A percentile compares a stretch with the other conserved stretches of the same genome.
Conservation (phyloP, 2,329 filamentous ascomycete genomes). For the Elsinoe arachidis region DNA sequence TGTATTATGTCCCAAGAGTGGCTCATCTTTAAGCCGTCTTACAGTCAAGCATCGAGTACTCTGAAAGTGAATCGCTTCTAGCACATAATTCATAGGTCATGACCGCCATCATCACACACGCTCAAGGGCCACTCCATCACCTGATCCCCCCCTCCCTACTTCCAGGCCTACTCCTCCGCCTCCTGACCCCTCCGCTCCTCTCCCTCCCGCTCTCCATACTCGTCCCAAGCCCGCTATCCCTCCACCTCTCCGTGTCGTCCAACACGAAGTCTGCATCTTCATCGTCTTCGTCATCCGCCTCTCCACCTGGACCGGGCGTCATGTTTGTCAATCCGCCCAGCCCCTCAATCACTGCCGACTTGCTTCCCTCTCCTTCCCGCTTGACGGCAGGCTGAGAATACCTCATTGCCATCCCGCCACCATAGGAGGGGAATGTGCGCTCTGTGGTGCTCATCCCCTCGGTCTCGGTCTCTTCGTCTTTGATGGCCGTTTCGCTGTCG, state of each 20-base stretch:
- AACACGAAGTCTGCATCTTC: conserved; percentile 37
- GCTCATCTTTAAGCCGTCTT: too few relatives aligned
- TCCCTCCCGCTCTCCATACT: conserved; percentile 35
- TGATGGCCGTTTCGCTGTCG: conserved; percentile 19
- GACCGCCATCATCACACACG: too few relatives aligned
- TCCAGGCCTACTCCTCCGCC: not conserved
- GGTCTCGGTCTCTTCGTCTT: conserved; percentile 20
- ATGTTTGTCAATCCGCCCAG: conserved; percentile 15
- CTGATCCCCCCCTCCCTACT: conserved; percentile 1
- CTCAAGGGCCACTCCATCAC: not conserved
- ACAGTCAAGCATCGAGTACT: too few relatives aligned
- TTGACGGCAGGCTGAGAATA: conserved; percentile 14
- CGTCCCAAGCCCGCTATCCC: conserved; percentile 41
- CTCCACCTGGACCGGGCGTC: conserved; percentile 19
- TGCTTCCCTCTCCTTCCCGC: conserved; percentile 22
- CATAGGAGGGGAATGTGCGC: conserved; percentile 41
- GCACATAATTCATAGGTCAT: too few relatives aligned
- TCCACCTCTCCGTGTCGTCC: conserved; percentile 25
- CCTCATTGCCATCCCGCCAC: conserved; percentile 34
- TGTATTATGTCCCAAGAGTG: too few relatives aligned
- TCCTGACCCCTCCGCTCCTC: not conserved
- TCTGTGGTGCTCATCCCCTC: conserved; percentile 37
- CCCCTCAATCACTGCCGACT: not conserved
- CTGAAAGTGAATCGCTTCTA: too few relatives aligned
- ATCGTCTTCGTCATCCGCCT: conserved; percentile 37